Conservation (phyloP, 352 stramenopile genomes). For the Globisporangium emineosum region DNA sequence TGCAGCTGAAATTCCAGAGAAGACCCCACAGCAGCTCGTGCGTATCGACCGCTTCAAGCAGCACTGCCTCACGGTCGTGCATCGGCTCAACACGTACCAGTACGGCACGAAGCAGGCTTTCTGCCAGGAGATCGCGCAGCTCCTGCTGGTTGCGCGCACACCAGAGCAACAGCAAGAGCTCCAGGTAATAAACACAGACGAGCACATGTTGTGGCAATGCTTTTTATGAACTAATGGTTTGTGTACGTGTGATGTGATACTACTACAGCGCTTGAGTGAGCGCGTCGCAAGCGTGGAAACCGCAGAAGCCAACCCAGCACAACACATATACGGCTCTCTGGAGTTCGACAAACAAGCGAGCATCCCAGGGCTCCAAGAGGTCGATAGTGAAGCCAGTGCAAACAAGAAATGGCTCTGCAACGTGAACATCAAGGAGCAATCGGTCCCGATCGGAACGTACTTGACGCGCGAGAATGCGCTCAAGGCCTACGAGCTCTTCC, state of each 20-base stretch:
- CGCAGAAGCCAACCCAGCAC: not conserved
- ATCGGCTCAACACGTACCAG: constrained; percentile 59
- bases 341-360: constrained; percentile 24
- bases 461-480: constrained; percentile 37
- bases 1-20: not conserved
- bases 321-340: constrained; percentile 25
- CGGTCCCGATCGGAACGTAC: constrained; percentile 37
- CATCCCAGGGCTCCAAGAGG: constrained; percentile 45
- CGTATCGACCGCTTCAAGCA: constrained; percentile 19
- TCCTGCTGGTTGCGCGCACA: constrained; percentile 27
- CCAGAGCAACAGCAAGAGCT: constrained; percentile 27
- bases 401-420: constrained; percentile 46
- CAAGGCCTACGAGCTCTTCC: constrained; percentile 42
- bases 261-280: constrained; percentile 5
- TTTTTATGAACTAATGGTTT: not conserved
- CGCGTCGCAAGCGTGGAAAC: not conserved
- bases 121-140: constrained; percentile 43
- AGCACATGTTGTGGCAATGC: not conserved
- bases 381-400: not conserved
- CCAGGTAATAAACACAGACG: not conserved
- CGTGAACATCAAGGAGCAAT: constrained; percentile 38
- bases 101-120: constrained; percentile 56
- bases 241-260: not conserved
- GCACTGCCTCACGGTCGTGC: constrained; percentile 40
- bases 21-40: constrained; percentile 3